A percentile compares a stretch with the other conserved stretches of the same genome.
phyloP scores from a whole-genome alignment of 1,284 basidiomycete genomes.

The Ceratobasidium sp. region DNA sequence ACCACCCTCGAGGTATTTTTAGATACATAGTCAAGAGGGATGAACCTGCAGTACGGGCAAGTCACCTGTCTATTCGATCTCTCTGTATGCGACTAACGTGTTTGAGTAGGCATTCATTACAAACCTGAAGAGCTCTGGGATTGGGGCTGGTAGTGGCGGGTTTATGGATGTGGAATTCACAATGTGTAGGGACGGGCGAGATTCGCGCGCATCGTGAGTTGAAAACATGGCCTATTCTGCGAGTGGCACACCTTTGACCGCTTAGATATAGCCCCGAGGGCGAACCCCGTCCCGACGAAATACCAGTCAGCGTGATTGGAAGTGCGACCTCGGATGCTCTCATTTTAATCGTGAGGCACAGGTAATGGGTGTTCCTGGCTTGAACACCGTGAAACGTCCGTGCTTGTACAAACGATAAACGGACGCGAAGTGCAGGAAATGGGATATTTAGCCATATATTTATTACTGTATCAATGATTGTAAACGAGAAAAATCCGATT shows the following conservation, averaged over 20 bases:
- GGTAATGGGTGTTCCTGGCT: conserved; percentile 3
- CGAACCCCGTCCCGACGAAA: conserved; percentile 16
- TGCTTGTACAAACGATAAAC: conserved; percentile 15
- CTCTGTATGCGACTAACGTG: neutral
- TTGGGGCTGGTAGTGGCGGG: conserved; percentile 6
- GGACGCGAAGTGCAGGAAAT: neutral
- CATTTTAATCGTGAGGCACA: conserved; percentile 19
- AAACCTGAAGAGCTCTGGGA: conserved; percentile 12
- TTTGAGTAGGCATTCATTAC: conserved; percentile 16
- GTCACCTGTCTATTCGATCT: neutral
- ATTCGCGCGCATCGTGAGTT: conserved; percentile 13
- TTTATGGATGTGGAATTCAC: conserved; percentile 19
- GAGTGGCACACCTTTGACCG: neutral
- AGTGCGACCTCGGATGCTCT: conserved; percentile 31
- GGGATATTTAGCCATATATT: conserved; percentile 32
- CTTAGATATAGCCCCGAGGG: neutral
- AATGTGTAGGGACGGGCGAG: conserved; percentile 14
- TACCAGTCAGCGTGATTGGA: conserved; percentile 23
- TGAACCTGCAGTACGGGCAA: conserved; percentile 62
- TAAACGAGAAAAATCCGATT: neutral
- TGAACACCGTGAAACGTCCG: neutral
- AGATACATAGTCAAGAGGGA: conserved; percentile 71
- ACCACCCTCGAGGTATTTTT: conserved; percentile 64
- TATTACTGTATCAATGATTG: conserved; percentile 9
- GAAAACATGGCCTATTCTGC: neutral